Base-by-base conservation (phyloP, 768 basidiomycete genomes). In the Gloeophyllum trabeum region DNA sequence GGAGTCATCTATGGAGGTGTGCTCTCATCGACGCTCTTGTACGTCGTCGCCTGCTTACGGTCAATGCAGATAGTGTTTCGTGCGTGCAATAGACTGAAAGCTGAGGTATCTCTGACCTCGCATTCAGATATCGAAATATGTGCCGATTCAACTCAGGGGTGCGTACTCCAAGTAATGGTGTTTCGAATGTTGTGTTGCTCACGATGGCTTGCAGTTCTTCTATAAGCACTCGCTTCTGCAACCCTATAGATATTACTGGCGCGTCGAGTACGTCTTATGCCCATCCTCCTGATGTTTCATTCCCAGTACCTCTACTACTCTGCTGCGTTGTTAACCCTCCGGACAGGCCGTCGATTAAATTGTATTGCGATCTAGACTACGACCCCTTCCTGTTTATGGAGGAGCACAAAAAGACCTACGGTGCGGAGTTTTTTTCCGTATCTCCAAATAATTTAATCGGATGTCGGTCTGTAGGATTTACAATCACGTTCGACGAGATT, bases 191-290 rank as follows among this genome's bases (percentile, higher is more conserved):
- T 30, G 12, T n/a, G n/a, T n/a, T n/a, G n/a, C 20, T 7, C 18
- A 19, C 21, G 5, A 30, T 19, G 47, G 10, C 19, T 42, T 43
- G 26, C 45, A 88, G 79, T 87, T 83, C 65, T 93, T 94, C 65
- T 93, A 76, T 64, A 68, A 72, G 34, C 90, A 93, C 48, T 75
- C 80, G 44, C 61, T 93, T 5, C 62, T 93, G 37, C 70, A 79
- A 48, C 65, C 75, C 23, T 91, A 81, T 58, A 75, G 77, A 35
- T 93, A 88, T 60, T 92, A 93, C 60, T 92, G 88, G 89, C 79
- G 89, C 49, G 76, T 92, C 22, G 88, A 91, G 81, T 86, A 53
- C 57, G 81, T 62, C 5, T 20, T 30, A 3, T 16, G n/a, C 14
- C 16, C 30, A 28, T 41, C 54, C 45, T 28, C 37, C 51, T 16